Conservation (phyloP, 2,329 filamentous ascomycete species). For the Aaosphaeria pasadenensis region DNA sequence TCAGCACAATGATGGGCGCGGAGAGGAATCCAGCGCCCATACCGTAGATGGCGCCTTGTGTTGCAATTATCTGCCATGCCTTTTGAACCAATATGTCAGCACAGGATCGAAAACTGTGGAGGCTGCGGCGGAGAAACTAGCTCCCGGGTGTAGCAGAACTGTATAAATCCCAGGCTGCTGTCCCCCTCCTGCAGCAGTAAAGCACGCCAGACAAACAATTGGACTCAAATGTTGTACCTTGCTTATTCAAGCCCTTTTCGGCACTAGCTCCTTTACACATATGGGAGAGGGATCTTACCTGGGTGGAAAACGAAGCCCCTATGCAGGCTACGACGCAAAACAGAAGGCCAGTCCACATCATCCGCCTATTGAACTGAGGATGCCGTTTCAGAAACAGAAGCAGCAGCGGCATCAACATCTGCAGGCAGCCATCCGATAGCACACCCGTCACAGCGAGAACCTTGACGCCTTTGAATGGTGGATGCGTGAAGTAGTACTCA, state of each 20-base stretch:
- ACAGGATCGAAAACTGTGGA: no score
- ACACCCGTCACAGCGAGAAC: background rate
- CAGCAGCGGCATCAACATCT: background rate
- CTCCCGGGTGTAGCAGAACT: no score
- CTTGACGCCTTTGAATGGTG: background rate
- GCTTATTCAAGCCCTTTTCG: no score
- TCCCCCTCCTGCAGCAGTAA: no score
- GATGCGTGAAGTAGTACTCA: background rate
- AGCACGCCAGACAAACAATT: no score
- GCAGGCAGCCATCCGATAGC: background rate
- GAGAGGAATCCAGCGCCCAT: background rate
- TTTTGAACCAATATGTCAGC: background rate
- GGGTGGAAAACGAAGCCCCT: background rate
- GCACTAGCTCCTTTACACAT: no score
- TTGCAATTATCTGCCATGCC: background rate
- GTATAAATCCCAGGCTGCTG: no score
- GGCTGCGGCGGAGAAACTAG: no score
- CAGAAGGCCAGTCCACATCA: background rate
- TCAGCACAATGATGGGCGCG: background rate
- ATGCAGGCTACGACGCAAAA: background rate
- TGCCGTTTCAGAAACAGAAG: background rate
- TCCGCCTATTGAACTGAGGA: background rate
- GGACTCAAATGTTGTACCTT: no score
- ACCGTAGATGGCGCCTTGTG: background rate
- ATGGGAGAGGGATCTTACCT: background rate